These are phyloP conservation scores for Termitomyces sp. DNA, from an alignment of 768 basidiomycete species.

Conservation along the genomic window DNA sequence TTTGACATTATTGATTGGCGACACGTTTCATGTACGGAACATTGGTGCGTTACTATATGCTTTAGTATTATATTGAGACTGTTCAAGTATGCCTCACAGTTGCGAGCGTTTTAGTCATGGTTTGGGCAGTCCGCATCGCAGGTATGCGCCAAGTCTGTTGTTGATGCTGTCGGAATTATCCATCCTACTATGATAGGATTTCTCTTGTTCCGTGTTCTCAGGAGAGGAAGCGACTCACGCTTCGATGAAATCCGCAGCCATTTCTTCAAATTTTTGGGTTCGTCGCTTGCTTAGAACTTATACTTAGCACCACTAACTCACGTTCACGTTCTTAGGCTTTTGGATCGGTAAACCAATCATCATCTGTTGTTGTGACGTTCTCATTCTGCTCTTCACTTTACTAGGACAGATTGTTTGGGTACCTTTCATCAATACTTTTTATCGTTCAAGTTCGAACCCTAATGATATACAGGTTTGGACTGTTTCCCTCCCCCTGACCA, in stretches of 20 bases:
- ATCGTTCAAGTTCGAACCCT: too few relatives aligned
- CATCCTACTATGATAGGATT: background rate
- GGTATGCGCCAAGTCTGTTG: background rate
- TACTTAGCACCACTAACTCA: background rate
- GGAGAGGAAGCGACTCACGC: slow-evolving; percentile 2
- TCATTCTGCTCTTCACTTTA: background rate
- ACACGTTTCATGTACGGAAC: background rate
- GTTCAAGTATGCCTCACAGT: background rate
- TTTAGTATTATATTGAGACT: background rate
- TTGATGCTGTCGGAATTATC: background rate
- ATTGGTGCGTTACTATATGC: background rate
- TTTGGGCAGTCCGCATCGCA: background rate
- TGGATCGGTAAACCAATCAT: background rate
- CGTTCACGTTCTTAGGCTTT: background rate
- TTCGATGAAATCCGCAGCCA: background rate
- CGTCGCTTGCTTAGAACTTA: background rate
- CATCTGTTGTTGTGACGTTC: background rate
- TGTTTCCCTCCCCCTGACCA: slow-evolving; percentile 60
- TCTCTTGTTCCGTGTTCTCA: background rate
- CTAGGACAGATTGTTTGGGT: slow-evolving; percentile 2
- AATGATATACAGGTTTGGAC: slow-evolving; percentile 23
- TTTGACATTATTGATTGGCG: slow-evolving; percentile 1
- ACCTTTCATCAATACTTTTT: background rate
- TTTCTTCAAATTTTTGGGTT: slow-evolving; percentile 3
- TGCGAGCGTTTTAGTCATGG: background rate